Conservation (phyloP, 495 filamentous ascomycete genomes). For the Neurospora hispaniola region DNA sequence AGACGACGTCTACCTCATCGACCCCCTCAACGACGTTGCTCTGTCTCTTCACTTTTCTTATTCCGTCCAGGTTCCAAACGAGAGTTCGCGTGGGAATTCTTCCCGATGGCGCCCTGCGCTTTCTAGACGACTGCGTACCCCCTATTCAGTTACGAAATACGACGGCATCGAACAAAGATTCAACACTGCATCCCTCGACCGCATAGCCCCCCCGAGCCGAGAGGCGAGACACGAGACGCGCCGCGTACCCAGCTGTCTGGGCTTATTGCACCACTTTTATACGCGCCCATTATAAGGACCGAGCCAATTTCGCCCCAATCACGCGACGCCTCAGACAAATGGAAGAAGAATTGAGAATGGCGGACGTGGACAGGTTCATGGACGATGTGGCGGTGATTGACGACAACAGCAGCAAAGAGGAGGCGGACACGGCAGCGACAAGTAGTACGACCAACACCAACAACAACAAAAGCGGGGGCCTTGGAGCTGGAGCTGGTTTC, state of each 20-base stretch:
- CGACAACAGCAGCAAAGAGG: neutral
- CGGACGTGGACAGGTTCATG: constrained; percentile 14
- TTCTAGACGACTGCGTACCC: neutral
- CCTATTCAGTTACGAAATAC: neutral
- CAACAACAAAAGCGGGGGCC: neutral
- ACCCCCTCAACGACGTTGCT: neutral
- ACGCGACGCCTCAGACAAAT: neutral
- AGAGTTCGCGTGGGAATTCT: neutral
- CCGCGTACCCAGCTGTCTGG: neutral
- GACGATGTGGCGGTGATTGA: constrained; percentile 12
- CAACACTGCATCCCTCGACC: neutral
- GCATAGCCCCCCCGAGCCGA: neutral
- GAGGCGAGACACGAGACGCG: neutral
- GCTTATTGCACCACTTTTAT: neutral
- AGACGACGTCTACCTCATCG: neutral
- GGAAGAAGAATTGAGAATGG: constrained; percentile 10
- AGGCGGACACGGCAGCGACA: neutral
- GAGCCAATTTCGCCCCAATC: neutral
- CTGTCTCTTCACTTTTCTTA: neutral
- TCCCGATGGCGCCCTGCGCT: neutral
- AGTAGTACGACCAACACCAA: neutral
- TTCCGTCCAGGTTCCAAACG: neutral
- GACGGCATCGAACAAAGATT: neutral
- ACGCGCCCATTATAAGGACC: neutral
- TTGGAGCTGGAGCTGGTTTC: neutral